Percentiles rank a stretch among this genome's conserved stretches.
Conservation (phyloP, 1,139 yeast genomes). For the Oligophagozyma castellii region DNA sequence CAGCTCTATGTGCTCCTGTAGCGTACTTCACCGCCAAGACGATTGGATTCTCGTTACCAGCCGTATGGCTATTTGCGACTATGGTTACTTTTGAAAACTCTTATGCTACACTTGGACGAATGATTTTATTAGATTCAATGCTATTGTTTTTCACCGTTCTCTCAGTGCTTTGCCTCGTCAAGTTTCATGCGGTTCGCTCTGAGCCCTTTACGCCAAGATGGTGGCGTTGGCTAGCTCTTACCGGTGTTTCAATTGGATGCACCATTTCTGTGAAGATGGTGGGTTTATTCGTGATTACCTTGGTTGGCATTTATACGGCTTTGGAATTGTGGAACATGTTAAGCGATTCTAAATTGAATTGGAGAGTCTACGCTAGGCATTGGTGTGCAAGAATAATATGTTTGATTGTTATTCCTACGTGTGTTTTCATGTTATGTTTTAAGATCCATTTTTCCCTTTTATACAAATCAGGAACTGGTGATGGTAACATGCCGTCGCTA, state of each 20-base stretch:
- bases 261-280: conserved; percentile 81
- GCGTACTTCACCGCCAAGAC: conserved; percentile 89
- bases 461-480: conserved; percentile 68
- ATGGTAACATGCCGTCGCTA: conserved; percentile 56
- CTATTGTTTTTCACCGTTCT: conserved; percentile 81
- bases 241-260: conserved; percentile 67
- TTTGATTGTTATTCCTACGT: conserved; percentile 60
- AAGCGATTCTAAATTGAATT: conserved; percentile 41
- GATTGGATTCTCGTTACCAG: conserved; percentile 63
- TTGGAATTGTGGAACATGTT: conserved; percentile 60
- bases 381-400: conserved; percentile 53
- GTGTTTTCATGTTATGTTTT: conserved; percentile 61
- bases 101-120: conserved; percentile 79
- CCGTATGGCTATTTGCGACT: conserved; percentile 79
- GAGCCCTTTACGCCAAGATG: conserved; percentile 61
- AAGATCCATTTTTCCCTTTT: conserved; percentile 67
- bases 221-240: conserved; percentile 84
- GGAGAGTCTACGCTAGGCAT: conserved; percentile 40
- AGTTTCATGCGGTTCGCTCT: conserved; percentile 63
- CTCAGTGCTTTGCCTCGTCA: conserved; percentile 62
- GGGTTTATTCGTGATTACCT: conserved; percentile 60
- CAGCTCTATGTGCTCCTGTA: conserved; percentile 80
- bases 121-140: conserved; percentile 93
- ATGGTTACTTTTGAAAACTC: conserved; percentile 82
- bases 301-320: conserved; percentile 65